phyloP scores from a whole-genome alignment of 2,329 filamentous ascomycete genomes.

The Fusarium sp. region DNA sequence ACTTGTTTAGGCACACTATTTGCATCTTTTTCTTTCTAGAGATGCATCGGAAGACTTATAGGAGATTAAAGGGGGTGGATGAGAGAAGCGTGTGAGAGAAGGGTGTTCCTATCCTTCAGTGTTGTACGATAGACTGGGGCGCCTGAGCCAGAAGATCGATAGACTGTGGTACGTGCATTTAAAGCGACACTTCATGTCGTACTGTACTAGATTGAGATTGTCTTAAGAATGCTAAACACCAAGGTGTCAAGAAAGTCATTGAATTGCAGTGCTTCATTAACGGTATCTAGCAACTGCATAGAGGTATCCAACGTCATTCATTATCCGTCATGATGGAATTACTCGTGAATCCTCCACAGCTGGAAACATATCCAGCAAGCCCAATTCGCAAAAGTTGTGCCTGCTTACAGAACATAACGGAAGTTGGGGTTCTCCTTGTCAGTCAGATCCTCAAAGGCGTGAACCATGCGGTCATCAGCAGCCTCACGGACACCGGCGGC shows the following conservation, averaged over 20 bases:
- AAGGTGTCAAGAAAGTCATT: not conserved
- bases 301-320: slow-evolving; percentile 1
- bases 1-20: not conserved
- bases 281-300: not conserved
- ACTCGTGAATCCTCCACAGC: not conserved
- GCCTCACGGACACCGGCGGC: slow-evolving; percentile 56
- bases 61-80: not conserved
- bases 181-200: too few species aligned
- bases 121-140: not conserved
- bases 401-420: slow-evolving; percentile 59
- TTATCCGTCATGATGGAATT: slow-evolving; percentile 2
- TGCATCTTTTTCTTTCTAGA: not conserved
- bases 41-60: not conserved
- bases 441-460: slow-evolving; percentile 73
- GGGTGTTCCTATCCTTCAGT: not conserved
- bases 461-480: slow-evolving; percentile 49
- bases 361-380: not conserved
- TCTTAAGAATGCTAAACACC: not conserved
- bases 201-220: not conserved
- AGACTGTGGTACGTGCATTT: too few species aligned
- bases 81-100: not conserved
- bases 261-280: slow-evolving; percentile 1
- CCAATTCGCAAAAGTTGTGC: too few species aligned
- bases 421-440: slow-evolving; percentile 72
- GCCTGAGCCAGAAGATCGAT: too few species aligned